Conservation (phyloP, 2,329 filamentous ascomycete genomes). For the Ascochyta koolunga region DNA sequence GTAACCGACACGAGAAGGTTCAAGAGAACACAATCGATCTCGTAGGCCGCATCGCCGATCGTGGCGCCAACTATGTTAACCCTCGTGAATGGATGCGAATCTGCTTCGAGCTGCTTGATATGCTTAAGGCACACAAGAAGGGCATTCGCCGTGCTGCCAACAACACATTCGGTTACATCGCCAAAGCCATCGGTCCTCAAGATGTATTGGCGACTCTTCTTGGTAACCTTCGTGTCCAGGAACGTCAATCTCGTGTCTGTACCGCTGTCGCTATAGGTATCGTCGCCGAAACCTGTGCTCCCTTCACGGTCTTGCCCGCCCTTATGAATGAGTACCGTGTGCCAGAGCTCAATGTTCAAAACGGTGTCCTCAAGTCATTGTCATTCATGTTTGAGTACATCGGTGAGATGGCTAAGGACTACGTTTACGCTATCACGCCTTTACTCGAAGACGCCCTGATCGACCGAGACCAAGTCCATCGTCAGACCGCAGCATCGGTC, state of each 20-base stretch:
- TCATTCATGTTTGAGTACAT: conserved; percentile 99
- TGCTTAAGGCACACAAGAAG: conserved; percentile 99
- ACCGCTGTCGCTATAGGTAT: conserved; percentile 98
- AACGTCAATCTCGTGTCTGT: conserved; percentile 97
- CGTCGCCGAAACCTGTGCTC: conserved; percentile 96
- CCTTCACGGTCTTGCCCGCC: conserved; percentile 97
- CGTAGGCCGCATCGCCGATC: conserved; percentile 95
- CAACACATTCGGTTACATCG: conserved; percentile 99
- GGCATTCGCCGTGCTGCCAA: conserved; percentile 97
- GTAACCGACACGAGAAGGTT: conserved; percentile 98
- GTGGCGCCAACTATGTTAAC: conserved; percentile 94
- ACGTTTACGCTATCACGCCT: conserved; percentile 96
- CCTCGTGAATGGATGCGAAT: conserved; percentile 99
- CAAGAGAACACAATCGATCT: conserved; percentile 99
- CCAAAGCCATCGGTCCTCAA: conserved; percentile 97
- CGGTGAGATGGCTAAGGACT: conserved; percentile 99
- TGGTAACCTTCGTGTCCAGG: conserved; percentile 95
- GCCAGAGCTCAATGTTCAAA: conserved; percentile 97
- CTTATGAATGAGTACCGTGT: conserved; percentile 99
- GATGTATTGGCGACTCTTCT: conserved; percentile 94
- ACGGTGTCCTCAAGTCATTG: conserved; percentile 94
- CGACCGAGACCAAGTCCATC: conserved; percentile 96
- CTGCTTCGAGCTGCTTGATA: conserved; percentile 97
- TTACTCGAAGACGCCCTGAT: conserved; percentile 96
- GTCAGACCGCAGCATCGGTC: conserved; percentile 93